Evolutionary conservation across 139 green algal genomes (phyloP), one percentile per base, ranked within the genome.

Genomic region (Asterochloris erici): DNA sequence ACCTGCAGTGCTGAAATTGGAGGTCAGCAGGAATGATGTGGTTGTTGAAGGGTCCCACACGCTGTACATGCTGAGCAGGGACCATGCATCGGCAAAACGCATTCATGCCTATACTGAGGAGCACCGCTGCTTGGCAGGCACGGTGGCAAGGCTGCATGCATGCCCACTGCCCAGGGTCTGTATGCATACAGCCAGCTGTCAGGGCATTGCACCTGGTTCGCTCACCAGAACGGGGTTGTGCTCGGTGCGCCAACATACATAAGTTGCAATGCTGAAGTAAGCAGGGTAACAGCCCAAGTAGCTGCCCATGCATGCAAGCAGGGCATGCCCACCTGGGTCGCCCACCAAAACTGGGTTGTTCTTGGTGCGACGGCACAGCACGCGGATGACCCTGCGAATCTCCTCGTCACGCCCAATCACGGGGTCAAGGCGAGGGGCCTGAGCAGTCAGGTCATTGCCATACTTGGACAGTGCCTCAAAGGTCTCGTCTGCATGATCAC

Each of bases 311-410:
- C 47, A 62, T 61, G 17, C 13, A 47, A 26, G 26, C 26, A 14
- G 21, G 73, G 0, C 62, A 63, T 90, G 66, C 73, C 92, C 86
- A 66, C 93, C 95, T n/a, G 95, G 95, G 84, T 97, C 93, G 11
- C 95, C 96, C 61, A 99, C 95, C 63, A 99, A 90, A 74, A 99
- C 94, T 0, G 96, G 96, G 88, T 99, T 99, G 94, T 99, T 99
- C 91, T 99, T 99, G 78, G 92, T 98, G 77, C 94, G 90, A n/a
- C 95, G 89, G 82, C 90, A 97, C 61, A 99, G 89, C 82, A 98
- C 92, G 38, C 95, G 89, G 24, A 98, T 91, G 66, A 91, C 87
- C n/a, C 95, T 86, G 17, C 96, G 88, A 80, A 98, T 98, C 82
- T 96, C 92, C 74, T 92, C 83, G 60, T 86, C 83, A 6, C 83